Evolutionary conservation across 352 stramenopile species (phyloP), one percentile per base, ranked within the genome.

Genomic region (Hyaloperonospora brassicae): DNA sequence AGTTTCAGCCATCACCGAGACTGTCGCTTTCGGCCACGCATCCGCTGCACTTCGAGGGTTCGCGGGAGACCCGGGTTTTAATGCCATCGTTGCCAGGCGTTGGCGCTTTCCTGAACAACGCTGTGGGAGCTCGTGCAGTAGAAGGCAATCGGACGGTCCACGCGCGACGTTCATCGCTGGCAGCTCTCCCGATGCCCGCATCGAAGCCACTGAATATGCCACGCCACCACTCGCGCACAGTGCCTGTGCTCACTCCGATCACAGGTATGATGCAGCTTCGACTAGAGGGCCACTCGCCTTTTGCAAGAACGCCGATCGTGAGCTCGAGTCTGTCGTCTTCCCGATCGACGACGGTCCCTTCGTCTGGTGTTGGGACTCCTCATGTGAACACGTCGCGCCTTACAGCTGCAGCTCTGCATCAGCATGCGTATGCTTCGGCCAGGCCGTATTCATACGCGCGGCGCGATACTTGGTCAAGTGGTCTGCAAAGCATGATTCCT

Each of bases 211-310:
- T 71, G 34, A 58, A 7, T 25, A 31, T 65, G 31, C 41, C 57
- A 11, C 52, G 59, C 39, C 63, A 59, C 5, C 49, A 60, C 1
- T 42, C 65, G 11, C 44, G 63, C 47, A 47, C 57, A 39, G 61
- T 70, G 17, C 59, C 69, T 1, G 66, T 81, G 39, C 73, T 79
- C 23, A 89, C 78, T 7, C 78, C 78, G 4, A 84, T 89, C 43
- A 72, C 73, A 12, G 76, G 76, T 39, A 86, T 89, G 76, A 89
- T 87, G 76, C 72, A 85, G 50, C 64, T 89, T 27, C 70, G 71
- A 21, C 64, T 89, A 21, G 72, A 79, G 48, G 84, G 51, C 21
- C 73, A 65, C 11, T 70, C 65, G 39, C 60, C 63, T 11, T 64
- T 54, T 46, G 21, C 62, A 11, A 59, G 43, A 5, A 57, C 61